These are phyloP conservation scores for Pistacia atlantica DNA, from an alignment of 345 rosid species.

Conservation along the genomic window DNA sequence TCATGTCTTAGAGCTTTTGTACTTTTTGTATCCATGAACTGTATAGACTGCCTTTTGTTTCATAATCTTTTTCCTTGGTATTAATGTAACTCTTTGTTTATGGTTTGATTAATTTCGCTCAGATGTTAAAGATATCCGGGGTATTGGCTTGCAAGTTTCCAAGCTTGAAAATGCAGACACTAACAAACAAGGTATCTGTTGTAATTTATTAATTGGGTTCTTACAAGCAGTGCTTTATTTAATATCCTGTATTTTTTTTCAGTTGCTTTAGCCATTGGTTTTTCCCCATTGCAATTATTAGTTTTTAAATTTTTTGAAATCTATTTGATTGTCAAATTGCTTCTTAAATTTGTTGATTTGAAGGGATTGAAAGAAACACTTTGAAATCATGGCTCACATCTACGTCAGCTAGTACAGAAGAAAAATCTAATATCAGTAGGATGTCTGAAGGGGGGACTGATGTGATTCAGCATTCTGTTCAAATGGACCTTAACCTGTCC, in stretches of 20 bases:
- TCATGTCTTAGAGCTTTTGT: not conserved
- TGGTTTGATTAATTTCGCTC: conserved; percentile 13
- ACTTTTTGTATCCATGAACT: not conserved
- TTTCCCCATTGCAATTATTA: not conserved
- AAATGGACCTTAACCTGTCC: conserved; percentile 29
- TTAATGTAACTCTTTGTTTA: not conserved
- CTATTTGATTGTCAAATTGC: conserved; percentile 12
- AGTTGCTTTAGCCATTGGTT: not conserved
- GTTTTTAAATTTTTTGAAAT: conserved; percentile 4
- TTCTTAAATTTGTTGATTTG: conserved; percentile 21
- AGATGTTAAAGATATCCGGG: conserved; percentile 89
- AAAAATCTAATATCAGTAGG: conserved; percentile 23
- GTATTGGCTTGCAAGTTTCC: conserved; percentile 95
- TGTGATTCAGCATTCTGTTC: too few relatives aligned
- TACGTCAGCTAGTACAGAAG: conserved; percentile 43
- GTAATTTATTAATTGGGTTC: conserved; percentile 17
- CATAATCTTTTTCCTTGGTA: not conserved
- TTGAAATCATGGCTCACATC: conserved; percentile 77
- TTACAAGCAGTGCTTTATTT: not conserved
- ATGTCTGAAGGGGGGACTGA: conserved; percentile 23
- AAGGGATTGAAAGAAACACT: conserved; percentile 48
- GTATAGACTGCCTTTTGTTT: not conserved
- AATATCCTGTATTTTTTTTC: not conserved
- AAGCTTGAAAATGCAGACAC: conserved; percentile 75
- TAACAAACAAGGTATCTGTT: conserved; percentile 56